Base-by-base conservation (phyloP, 345 rosid species). In the Populus simonii region DNA sequence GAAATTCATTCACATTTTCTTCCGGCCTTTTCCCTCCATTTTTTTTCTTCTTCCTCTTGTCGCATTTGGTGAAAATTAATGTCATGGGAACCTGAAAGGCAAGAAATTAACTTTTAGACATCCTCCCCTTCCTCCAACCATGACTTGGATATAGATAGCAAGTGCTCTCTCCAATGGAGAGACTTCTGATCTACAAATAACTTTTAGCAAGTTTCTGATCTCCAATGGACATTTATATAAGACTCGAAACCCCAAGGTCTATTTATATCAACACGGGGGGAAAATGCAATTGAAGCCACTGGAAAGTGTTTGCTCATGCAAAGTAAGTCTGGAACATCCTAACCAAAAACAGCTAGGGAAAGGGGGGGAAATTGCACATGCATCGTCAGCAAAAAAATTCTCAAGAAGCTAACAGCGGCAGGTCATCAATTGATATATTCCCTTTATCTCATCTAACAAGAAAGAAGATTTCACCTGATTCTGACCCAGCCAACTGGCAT, bases 401-500 rank as follows among this genome's bases (percentile, higher is more conserved):
- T 35, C 23, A 71, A 35, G 25, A 49, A 31, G 25, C 51, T 20
- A 47, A 47, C 8, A 2, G 51, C 20, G 10, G 63, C 29, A n/a
- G 63, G 63, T n/a, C 63, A 57, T 57, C 29, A 20, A 18, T 20
- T 67, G 23, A 22, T 67, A 7, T 8, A 31, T 35, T 38, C 39
- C n/a, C 16, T 67, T 16, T 18, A 67, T 31, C 70, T 29, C 43
- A 67, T 35, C n/a, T 67, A 67, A 16, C 45, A 3, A 67, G 70
- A 33, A 57, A 41, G 36, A 70, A 35, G 27, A 39, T 15, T 27
- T 62, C 84, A 93, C 99, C 99, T 92, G 92, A 83, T 95, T 95
- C 85, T 92, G 89, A 70, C 98, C 97, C 79, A 95, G 91, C 99
- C 99, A 95, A 75, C 96, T 92, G 29, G 98, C 99, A 83, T 93